Evolutionary conservation across 2,329 filamentous ascomycete species (phyloP), one percentile per base, ranked within the genome.

Genomic region (Neoascochyta sp.): DNA sequence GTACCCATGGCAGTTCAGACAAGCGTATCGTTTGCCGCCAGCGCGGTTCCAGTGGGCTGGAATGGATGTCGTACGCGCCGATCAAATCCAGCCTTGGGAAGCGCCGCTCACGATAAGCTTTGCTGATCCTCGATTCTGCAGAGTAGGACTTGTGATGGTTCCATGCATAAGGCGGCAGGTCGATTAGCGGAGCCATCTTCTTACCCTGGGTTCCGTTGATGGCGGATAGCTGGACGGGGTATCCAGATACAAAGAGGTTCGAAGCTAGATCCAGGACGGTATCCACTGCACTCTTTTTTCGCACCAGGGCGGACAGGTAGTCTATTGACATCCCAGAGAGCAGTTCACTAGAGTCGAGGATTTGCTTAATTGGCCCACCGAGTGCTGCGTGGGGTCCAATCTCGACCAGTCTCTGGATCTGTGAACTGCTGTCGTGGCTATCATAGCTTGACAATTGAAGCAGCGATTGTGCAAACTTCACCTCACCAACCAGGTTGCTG

Each of bases 161-260:
- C 48, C 54, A 64, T 1, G 46, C 39, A 24, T 63, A 64, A 3
- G 39, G 37, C 4, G 60, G 59, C 0, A 63, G 52, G 14, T 50
- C 36, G 1, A n/a, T 22, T 12, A 33, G 14, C 2, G 12, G 12
- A 16, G 5, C 2, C 4, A 12, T 4, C 15, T 29, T 10, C 3
- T 5, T 13, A 4, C 9, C 9, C 16, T 3, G 4, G 13, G 10
- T 23, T 5, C 7, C 12, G 11, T 29, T 23, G 4, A 29, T 18
- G 8, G n/a, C n/a, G n/a, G 4, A 9, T 4, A 29, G 19, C 4
- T n/a, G 1, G n/a, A 29, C 15, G 11, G 8, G 8, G 12, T 22
- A 7, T n/a, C 27, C 16, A 20, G 9, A 13, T 16, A 14, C 18
- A n/a, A 22, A 29, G 9, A 29, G 16, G 13, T n/a, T 14, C 4